A percentile compares a stretch with the other conserved stretches of the same genome.
Evolutionary conservation across 352 stramenopile genomes (phyloP).

Genomic region (Phytophthora pinifolia): DNA sequence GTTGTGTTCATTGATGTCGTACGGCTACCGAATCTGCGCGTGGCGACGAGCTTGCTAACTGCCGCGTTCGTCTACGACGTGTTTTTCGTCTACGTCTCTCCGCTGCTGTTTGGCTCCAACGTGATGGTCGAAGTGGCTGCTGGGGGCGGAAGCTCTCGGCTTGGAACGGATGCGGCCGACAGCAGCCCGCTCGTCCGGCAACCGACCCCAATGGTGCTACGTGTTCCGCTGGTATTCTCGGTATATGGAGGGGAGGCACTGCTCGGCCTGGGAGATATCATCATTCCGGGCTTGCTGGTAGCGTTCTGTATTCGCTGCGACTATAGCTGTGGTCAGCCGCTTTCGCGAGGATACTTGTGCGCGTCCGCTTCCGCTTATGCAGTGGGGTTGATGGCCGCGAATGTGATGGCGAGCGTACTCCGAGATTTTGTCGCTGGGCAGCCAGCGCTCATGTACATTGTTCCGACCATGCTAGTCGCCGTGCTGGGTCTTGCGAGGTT

Average conservation of each 20-base stretch:
- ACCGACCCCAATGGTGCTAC: slow-evolving; percentile 65
- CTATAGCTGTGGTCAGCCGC: slow-evolving; percentile 57
- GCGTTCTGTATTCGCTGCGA: slow-evolving; percentile 93
- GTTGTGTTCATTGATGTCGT: slow-evolving; percentile 89
- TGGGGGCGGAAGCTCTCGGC: slow-evolving; percentile 36
- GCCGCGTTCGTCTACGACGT: slow-evolving; percentile 94
- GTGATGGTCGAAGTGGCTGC: slow-evolving; percentile 94
- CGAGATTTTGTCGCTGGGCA: slow-evolving; percentile 89
- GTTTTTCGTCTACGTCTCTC: slow-evolving; percentile 94
- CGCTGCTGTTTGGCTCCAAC: slow-evolving; percentile 73
- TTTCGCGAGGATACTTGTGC: slow-evolving; percentile 81
- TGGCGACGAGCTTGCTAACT: slow-evolving; percentile 80
- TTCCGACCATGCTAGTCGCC: slow-evolving; percentile 82
- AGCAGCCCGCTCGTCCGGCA: slow-evolving; percentile 11
- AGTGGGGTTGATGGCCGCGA: slow-evolving; percentile 90
- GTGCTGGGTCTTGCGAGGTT: slow-evolving; percentile 55
- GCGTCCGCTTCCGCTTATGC: slow-evolving; percentile 76
- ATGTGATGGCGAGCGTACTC: slow-evolving; percentile 90
- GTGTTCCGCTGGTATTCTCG: slow-evolving; percentile 90
- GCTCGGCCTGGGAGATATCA: slow-evolving; percentile 94
- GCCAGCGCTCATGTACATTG: slow-evolving; percentile 95
- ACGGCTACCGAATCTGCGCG: slow-evolving; percentile 70
- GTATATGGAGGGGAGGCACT: slow-evolving; percentile 88
- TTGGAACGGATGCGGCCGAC: slow-evolving; percentile 9
- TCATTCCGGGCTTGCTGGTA: slow-evolving; percentile 91